Evolutionary conservation across 805 yeast genomes (phyloP), one percentile per base, ranked within the genome.

Genomic region (Saccharomyces cerevisiae): DNA sequence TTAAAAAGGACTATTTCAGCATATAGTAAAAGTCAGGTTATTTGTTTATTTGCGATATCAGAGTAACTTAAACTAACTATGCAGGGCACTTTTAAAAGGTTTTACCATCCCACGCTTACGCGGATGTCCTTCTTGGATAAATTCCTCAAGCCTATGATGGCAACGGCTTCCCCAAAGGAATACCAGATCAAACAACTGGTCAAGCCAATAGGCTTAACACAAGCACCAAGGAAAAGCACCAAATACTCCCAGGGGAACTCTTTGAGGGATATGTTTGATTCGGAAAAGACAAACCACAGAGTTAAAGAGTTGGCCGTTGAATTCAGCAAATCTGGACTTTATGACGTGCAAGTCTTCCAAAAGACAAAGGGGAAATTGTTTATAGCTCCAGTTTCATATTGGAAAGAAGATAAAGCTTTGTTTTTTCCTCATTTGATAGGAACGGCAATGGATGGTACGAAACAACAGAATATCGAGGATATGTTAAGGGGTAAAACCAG

Each of bases 331-430:
- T 82, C 88, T 28, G 84, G 87, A n/a, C 77, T 83, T 77, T 79
- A 81, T 58, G 85, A 84, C 55, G 75, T 84, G 64, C 80, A 80
- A 62, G 76, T 79, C 2, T 84, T 81, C 64, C 75, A 84, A 50
- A 85, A 84, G 61, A 87, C 92, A 2, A 79, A 83, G 41, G 99
- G 98, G 26, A 89, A 90, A 70, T 76, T 91, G 58, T 94, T 90
- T 73, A 73, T 78, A 17, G 80, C 96, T 0, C 98, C 98, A 0
- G 75, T 79, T n/a, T 80, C 90, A 1, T 85, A 80, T 61, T 91
- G 92, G 79, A 80, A 79, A 56, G 71, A 75, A 11, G 91, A 87
- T 6, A 85, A 79, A 63, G 77, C 97, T 0, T 71, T 82, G 49
- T 94, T 81, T 67, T 89, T 94, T 72, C 96, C 98, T 9, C 90